Evolutionary conservation across 495 filamentous ascomycete genomes (phyloP).

Genomic region (Neurospora africana): DNA sequence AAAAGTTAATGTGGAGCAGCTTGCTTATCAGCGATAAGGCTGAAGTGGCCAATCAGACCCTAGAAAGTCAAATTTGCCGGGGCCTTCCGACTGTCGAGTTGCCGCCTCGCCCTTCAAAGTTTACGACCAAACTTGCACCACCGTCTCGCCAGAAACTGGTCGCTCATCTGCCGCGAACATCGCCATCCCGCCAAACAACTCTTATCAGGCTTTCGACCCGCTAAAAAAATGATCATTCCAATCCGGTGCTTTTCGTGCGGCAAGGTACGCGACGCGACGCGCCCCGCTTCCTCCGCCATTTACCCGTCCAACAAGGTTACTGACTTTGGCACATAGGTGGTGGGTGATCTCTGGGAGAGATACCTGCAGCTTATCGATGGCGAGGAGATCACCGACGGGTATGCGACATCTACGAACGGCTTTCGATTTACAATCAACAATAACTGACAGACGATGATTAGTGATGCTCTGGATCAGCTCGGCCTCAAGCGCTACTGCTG

Average conservation of each 20-base stretch:
- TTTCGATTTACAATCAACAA: not conserved
- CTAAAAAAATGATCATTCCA: conserved; percentile 82
- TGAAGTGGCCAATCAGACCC: conserved; percentile 10
- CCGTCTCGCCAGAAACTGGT: not conserved
- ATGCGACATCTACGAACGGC: conserved; percentile 16
- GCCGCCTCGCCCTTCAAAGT: not conserved
- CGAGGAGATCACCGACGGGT: conserved; percentile 69
- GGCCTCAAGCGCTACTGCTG: conserved; percentile 95
- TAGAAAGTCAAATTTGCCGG: conserved; percentile 10
- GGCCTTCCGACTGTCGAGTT: not conserved
- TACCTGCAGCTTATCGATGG: conserved; percentile 79
- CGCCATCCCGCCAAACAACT: not conserved
- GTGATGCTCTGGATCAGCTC: conserved; percentile 87
- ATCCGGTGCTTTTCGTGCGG: conserved; percentile 98
- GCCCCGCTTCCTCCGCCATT: not conserved
- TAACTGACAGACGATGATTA: conserved; percentile 23
- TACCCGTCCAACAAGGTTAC: not conserved
- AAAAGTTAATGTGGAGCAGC: conserved; percentile 24
- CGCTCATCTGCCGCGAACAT: not conserved
- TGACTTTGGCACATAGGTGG: conserved; percentile 50
- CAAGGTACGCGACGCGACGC: conserved; percentile 53
- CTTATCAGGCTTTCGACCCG: not conserved
- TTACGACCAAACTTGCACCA: not conserved
- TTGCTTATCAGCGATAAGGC: conserved; percentile 23
- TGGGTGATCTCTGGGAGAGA: conserved; percentile 92